Evolutionary conservation across 1,284 basidiomycete genomes (phyloP).

Genomic region (Nidula niveotomentosa): DNA sequence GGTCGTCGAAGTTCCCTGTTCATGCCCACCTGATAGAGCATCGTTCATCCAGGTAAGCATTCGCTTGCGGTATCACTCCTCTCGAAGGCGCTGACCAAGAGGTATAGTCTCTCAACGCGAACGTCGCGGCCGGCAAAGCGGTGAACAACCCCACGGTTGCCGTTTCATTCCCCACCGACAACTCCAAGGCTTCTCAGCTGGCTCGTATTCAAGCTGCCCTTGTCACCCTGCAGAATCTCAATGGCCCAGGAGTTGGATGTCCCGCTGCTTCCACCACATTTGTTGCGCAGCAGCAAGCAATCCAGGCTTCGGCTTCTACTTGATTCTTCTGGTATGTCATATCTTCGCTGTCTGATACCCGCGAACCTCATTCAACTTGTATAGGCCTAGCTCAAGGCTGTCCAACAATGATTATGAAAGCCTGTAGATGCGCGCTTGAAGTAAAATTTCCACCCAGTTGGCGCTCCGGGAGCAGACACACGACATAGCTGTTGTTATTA

Average conservation of each 20-base stretch:
- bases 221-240: slow-evolving; percentile 53
- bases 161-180: slow-evolving; percentile 59
- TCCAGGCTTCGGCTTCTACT: slow-evolving; percentile 21
- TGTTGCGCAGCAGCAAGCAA: slow-evolving; percentile 41
- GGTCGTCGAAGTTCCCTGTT: slow-evolving; percentile 56
- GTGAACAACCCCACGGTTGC: slow-evolving; percentile 57
- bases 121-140: slow-evolving; percentile 58
- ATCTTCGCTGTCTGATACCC: background rate
- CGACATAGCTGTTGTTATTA: too few species aligned
- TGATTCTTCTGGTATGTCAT: background rate
- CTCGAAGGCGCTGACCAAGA: background rate
- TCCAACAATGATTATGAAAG: slow-evolving; percentile 12
- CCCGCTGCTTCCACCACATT: slow-evolving; percentile 52
- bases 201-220: slow-evolving; percentile 51
- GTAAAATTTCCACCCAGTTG: too few species aligned
- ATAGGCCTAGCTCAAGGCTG: slow-evolving; percentile 21
- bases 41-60: slow-evolving; percentile 47
- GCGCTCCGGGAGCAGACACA: too few species aligned
- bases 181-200: slow-evolving; percentile 47
- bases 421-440: too few species aligned
- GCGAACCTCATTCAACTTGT: background rate
- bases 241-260: slow-evolving; percentile 53
- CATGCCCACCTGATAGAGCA: slow-evolving; percentile 56
- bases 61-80: background rate
- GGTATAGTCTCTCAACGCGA: slow-evolving; percentile 46